Base-by-base conservation (phyloP, 345 rosid species). In the Sonneratia caseolaris region DNA sequence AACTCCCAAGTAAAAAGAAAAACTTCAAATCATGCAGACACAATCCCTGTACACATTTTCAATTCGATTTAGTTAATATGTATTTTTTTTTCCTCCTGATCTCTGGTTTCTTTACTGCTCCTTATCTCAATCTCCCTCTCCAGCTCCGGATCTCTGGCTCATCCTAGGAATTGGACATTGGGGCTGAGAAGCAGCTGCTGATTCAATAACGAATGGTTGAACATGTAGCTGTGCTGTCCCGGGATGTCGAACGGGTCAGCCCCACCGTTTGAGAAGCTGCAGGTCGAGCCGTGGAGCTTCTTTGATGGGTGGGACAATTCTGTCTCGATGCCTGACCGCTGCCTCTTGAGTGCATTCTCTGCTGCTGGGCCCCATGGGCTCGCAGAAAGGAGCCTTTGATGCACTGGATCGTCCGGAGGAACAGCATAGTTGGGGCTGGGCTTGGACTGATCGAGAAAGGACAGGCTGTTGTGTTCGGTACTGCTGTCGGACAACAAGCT, bases 401-500 rank as follows among this genome's bases (percentile, higher is more conserved):
- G 14, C 51, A 11, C 16, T 24, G 2, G 36, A 22, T 43, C 53
- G 36, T 61, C 24, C 0, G 37, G 65, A 61, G 65, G 4, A 0
- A 61, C 65, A 10, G 19, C 22, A 18, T 67, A 49, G 48, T 24
- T 32, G 57, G 27, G 37, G 16, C 36, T 13, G 2, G 55, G 61
- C 16, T 64, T 36, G 9, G 67, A 42, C 38, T 27, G 67, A 18
- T 68, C 71, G 22, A 59, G 27, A 3, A 57, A 64, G 57, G 45
- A 37, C 72, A 61, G 9, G 70, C 22, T 61, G 36, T 22, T 45
- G 69, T 4, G 27, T 21, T 68, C 68, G 38, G 75, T 78, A 14
- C 72, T 86, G 65, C 77, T 86, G 57, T 94, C 99, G 9, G 84
- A 75, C 0, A 91, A 79, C 64, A 91, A 66, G 66, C 80, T 89